phyloP scores from a whole-genome alignment of 305 asterid species.

The Coffea humblotiana region DNA sequence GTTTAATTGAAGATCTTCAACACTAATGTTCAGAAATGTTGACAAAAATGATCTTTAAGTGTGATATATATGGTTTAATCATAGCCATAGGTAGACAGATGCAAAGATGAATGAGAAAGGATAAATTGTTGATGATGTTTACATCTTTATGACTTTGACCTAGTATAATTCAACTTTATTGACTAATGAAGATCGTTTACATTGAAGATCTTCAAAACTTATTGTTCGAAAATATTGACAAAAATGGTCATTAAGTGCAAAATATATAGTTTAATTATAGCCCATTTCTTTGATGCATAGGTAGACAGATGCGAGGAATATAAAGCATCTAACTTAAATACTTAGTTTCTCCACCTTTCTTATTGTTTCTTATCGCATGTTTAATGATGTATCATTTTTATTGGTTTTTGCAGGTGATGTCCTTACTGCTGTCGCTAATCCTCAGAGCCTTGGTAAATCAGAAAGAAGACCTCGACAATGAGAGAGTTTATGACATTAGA shows the following conservation, averaged over 20 bases:
- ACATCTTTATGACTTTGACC: background rate
- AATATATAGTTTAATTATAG: background rate
- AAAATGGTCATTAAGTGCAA: background rate
- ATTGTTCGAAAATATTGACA: background rate
- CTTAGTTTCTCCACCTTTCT: background rate
- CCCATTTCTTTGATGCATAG: background rate
- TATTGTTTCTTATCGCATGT: conserved; percentile 1
- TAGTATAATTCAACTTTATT: background rate
- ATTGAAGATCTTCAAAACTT: background rate
- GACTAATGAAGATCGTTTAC: background rate
- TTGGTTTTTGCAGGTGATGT: conserved; percentile 51
- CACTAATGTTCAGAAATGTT: too few species aligned
- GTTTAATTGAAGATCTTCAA: too few species aligned
- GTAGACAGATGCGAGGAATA: background rate
- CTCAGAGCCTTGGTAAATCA: conserved; percentile 61
- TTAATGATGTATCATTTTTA: background rate
- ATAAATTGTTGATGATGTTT: too few species aligned
- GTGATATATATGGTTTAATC: too few species aligned
- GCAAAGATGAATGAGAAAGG: too few species aligned
- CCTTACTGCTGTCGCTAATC: conserved; percentile 56
- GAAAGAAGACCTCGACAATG: conserved; percentile 53
- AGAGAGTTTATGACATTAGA: conserved; percentile 46
- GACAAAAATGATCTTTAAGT: too few species aligned
- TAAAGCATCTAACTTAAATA: background rate
- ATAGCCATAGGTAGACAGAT: too few species aligned